phyloP scores from a whole-genome alignment of 352 stramenopile species.

The Phytopythium boreale region DNA sequence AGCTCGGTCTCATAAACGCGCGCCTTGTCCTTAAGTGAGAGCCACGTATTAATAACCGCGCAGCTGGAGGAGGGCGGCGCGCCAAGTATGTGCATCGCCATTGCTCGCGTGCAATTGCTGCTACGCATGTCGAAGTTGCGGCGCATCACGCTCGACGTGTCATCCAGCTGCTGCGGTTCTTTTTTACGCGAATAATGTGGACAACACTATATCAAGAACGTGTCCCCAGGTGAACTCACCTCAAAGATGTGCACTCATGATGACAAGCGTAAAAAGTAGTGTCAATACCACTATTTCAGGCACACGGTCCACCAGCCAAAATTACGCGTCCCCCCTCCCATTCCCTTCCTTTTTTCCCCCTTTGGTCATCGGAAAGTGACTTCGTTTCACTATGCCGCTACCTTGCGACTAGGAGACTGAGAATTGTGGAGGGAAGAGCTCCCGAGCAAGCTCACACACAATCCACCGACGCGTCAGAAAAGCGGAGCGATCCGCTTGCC shows the following conservation, averaged over 20 bases:
- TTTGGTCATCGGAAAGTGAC: not conserved
- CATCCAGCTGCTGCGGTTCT: not conserved
- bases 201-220: not conserved
- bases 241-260: no score
- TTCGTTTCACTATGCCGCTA: slow-evolving; percentile 2
- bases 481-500: no score
- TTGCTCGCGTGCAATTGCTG: not conserved
- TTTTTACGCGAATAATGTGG: not conserved
- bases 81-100: not conserved
- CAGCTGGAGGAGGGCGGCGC: not conserved
- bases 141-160: not conserved
- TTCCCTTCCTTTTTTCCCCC: not conserved
- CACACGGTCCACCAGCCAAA: not conserved
- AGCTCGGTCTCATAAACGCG: not conserved
- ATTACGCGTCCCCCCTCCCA: not conserved
- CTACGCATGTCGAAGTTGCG: not conserved
- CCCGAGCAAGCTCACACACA: not conserved
- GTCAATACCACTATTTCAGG: not conserved
- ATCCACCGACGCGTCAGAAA: not conserved
- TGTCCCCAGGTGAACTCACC: no score
- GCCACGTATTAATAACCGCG: not conserved
- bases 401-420: not conserved
- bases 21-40: not conserved
- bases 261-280: not conserved
- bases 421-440: not conserved